Conservation (phyloP, 2,329 filamentous ascomycete species). For the Penicillium decumbens region DNA sequence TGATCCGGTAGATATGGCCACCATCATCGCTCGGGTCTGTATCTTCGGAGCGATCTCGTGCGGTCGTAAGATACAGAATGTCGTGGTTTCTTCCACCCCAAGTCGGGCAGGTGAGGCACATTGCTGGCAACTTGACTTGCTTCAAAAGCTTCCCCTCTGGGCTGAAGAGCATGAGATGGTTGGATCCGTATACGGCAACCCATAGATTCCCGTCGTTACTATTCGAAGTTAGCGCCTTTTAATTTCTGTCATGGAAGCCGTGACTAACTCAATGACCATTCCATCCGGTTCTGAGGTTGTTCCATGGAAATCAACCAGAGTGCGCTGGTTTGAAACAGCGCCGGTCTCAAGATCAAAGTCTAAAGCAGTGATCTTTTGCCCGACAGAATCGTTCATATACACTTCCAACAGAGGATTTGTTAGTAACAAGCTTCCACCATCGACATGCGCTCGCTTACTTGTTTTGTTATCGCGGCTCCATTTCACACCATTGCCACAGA, state of each 20-base stretch:
- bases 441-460: constrained; percentile 18
- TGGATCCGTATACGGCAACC: constrained; percentile 9
- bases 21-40: constrained; percentile 30
- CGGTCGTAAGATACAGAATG: constrained; percentile 33
- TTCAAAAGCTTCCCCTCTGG: constrained; percentile 36
- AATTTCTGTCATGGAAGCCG: not conserved
- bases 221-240: not conserved
- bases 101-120: constrained; percentile 36
- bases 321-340: constrained; percentile 29
- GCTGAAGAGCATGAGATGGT: constrained; percentile 19
- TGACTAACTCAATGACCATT: constrained; percentile 36
- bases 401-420: constrained; percentile 16
- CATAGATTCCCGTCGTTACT: constrained; percentile 10
- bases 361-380: constrained; percentile 29
- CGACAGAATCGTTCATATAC: constrained; percentile 36
- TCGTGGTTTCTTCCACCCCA: constrained; percentile 36
- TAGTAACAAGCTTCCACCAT: not conserved
- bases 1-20: constrained; percentile 36
- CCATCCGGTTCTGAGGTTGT: constrained; percentile 36
- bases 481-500: constrained; percentile 36
- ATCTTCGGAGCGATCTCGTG: constrained; percentile 23
- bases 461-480: constrained; percentile 39
- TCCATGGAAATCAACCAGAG: constrained; percentile 26
- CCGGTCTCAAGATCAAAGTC: constrained; percentile 35
- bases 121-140: constrained; percentile 31